phyloP scores from a whole-genome alignment of 495 filamentous ascomycete species.

The Copromyces sp. region DNA sequence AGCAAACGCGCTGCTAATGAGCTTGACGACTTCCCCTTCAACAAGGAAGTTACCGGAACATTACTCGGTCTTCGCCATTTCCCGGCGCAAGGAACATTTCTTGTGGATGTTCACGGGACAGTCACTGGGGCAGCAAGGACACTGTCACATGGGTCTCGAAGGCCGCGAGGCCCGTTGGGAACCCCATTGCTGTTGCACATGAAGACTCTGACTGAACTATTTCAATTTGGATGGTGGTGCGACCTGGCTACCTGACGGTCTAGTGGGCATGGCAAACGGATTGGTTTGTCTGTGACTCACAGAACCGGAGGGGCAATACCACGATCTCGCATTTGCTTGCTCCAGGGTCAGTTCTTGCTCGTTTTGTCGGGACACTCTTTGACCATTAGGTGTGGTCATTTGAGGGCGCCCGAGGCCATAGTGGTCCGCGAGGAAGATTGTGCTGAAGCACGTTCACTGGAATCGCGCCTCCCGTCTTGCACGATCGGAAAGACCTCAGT shows the following conservation, averaged over 20 bases:
- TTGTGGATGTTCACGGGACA: conserved; percentile 64
- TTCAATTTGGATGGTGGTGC: conserved; percentile 31
- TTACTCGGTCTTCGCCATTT: conserved; percentile 49
- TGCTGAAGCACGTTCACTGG: not conserved
- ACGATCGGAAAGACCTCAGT: not conserved
- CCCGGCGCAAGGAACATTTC: conserved; percentile 45
- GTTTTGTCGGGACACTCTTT: conserved; percentile 57
- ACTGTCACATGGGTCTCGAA: not conserved
- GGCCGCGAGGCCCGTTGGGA: not conserved
- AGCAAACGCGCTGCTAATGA: too few species aligned
- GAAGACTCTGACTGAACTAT: not conserved
- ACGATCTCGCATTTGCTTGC: conserved; percentile 45
- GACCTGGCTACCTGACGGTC: conserved; percentile 40
- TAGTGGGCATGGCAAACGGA: not conserved
- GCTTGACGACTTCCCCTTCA: too few species aligned
- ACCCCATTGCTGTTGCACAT: not conserved
- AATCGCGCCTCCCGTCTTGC: not conserved
- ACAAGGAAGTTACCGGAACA: not conserved
- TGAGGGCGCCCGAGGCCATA: not conserved
- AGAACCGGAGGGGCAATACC: conserved; percentile 20
- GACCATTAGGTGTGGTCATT: not conserved
- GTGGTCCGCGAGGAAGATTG: not conserved
- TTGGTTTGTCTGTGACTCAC: not conserved
- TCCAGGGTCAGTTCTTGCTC: conserved; percentile 67
- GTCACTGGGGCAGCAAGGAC: conserved; percentile 27